A percentile compares a stretch with the other conserved stretches of the same genome.
Evolutionary conservation across 495 filamentous ascomycete genomes (phyloP).

Genomic region (Lophium mytilinum): DNA sequence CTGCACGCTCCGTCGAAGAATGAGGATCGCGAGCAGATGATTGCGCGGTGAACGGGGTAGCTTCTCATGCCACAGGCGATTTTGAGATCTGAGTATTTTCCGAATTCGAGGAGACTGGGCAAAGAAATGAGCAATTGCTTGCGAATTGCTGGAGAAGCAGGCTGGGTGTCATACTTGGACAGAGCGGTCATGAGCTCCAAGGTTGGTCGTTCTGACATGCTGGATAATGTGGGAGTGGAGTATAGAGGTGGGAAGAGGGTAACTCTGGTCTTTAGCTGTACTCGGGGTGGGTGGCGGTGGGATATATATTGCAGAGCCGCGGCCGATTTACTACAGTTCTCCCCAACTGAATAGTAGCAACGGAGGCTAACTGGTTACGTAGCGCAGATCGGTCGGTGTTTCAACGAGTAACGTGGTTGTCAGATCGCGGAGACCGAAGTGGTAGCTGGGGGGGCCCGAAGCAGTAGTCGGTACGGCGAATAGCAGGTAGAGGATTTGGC

Average conservation of each 20-base stretch:
- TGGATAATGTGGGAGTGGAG: neutral
- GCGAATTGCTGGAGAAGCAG: neutral
- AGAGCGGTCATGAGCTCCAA: constrained; percentile 31
- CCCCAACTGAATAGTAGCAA: too few species aligned
- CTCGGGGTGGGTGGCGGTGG: too few species aligned
- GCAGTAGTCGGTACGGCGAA: too few species aligned
- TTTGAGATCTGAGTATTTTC: constrained; percentile 38
- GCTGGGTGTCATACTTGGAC: constrained; percentile 30
- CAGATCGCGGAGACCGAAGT: neutral
- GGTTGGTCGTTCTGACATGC: neutral
- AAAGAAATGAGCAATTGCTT: constrained; percentile 13
- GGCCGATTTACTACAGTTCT: too few species aligned
- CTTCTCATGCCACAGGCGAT: constrained; percentile 30
- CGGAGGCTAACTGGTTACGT: neutral
- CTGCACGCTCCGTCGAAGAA: constrained; percentile 38
- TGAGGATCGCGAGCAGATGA: constrained; percentile 34
- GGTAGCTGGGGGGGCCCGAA: neutral
- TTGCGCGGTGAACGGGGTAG: constrained; percentile 34
- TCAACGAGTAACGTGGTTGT: neutral
- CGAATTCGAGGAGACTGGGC: constrained; percentile 26
- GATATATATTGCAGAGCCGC: too few species aligned
- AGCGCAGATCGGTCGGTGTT: neutral
- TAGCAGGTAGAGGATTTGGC: too few species aligned
- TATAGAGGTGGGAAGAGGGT: neutral
- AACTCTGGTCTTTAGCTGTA: too few species aligned